Evolutionary conservation across 257 asterid species (phyloP), one percentile per base, ranked within the genome.

Genomic region (Solanum acaule): DNA sequence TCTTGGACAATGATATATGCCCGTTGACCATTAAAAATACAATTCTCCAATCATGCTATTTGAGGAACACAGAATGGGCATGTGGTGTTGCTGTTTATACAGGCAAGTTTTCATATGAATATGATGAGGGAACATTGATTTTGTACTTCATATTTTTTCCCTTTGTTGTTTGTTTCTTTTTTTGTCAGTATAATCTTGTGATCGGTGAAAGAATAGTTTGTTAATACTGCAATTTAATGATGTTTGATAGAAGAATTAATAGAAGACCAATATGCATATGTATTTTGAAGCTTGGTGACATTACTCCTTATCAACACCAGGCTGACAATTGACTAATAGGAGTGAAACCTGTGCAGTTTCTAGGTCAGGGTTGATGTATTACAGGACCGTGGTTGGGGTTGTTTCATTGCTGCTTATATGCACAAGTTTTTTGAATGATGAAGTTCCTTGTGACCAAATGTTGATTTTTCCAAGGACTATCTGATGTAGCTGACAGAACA

Each of bases 71-170:
- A 8, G 99, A 96, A 91, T 97, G 99, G 99, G 99, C 98, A 85
- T 97, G 99, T 92, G 99, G 99, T 89, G 99, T 97, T 93, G 94
- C 99, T 91, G 96, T 97, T 67, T 97, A 97, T 91, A 96, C 99
- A 90, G 99, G 99, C 92, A 92, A 92, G 96, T 91, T 78, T 40
- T 29, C 59, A 61, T 75, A 87, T 72, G 83, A 82, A 3, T 18
- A 82, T 56, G 38, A 82, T 49, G 29, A 49, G 70, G 70, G 86
- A 82, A 82, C 70, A 31, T 31, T 31, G 84, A 25, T 77, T 38
- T 77, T 40, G 61, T 77, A 40, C 61, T 77, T 40, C 35, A 77
- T 40, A 25, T 40, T 77, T 40, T 38, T n/a, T 77, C 35, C 35
- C 61, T 77, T 77, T 40, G 56, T 22, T 76, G 34, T 23, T 77